Evolutionary conservation across 1,139 yeast genomes (phyloP).

Genomic region (Hansenula anomala): DNA sequence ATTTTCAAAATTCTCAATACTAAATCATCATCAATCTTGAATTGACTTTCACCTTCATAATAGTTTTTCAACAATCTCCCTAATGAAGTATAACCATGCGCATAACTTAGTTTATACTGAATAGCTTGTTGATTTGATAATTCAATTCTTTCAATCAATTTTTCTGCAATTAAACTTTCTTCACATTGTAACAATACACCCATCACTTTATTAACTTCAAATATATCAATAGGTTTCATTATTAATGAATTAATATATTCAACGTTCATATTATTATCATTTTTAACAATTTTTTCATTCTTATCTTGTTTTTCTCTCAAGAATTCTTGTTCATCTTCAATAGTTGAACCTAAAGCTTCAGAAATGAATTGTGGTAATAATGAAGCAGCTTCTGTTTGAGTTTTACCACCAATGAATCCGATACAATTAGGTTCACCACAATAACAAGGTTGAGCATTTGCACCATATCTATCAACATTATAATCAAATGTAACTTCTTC

Average conservation of each 20-base stretch:
- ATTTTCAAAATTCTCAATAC: conserved; percentile 48
- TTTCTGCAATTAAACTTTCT: conserved; percentile 59
- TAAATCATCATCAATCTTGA: conserved; percentile 33
- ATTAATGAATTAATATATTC: conserved; percentile 59
- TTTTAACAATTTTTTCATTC: conserved; percentile 41
- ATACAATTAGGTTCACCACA: conserved; percentile 93
- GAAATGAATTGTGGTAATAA: conserved; percentile 78
- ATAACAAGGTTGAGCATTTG: conserved; percentile 89
- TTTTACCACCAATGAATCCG: conserved; percentile 93
- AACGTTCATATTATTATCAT: conserved; percentile 58
- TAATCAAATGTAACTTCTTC: conserved; percentile 96
- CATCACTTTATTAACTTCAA: conserved; percentile 78
- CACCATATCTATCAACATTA: conserved; percentile 95
- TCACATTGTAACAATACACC: conserved; percentile 76
- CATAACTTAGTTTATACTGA: conserved; percentile 57
- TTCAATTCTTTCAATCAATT: conserved; percentile 63
- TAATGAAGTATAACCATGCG: conserved; percentile 86
- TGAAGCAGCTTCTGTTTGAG: conserved; percentile 88
- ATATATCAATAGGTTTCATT: conserved; percentile 43
- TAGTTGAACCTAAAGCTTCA: conserved; percentile 79
- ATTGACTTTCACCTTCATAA: conserved; percentile 13
- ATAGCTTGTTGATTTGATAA: conserved; percentile 51
- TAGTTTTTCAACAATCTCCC: conserved; percentile 50
- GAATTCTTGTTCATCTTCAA: conserved; percentile 60
- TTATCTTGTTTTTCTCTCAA: conserved; percentile 51